A percentile compares a stretch with the other conserved stretches of the same genome.
These are phyloP conservation scores for Rostrohypoxylon terebratum DNA, from an alignment of 495 filamentous ascomycete species.

Conservation along the genomic window DNA sequence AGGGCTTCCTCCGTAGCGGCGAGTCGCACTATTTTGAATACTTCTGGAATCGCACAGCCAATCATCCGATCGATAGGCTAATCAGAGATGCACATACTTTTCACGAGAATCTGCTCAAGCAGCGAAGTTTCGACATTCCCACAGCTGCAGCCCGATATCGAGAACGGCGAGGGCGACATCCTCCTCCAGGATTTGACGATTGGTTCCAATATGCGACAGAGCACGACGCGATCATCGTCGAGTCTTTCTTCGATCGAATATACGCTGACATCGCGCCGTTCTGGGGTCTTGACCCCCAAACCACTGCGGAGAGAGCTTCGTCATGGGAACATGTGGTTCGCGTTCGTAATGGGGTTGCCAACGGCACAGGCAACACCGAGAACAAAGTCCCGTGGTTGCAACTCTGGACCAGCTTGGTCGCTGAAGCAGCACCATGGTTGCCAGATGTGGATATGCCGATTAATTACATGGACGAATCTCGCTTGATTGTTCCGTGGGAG, in stretches of 20 bases:
- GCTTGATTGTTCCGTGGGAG: conserved; percentile 70
- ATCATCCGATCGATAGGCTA: conserved; percentile 59
- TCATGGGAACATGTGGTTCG: conserved; percentile 61
- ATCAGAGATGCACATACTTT: conserved; percentile 52
- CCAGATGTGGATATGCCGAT: conserved; percentile 76
- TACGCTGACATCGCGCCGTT: conserved; percentile 72
- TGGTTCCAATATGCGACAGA: conserved; percentile 72
- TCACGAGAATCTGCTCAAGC: conserved; percentile 53
- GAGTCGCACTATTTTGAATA: conserved; percentile 46
- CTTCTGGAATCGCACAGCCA: conserved; percentile 44
- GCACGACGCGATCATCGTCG: conserved; percentile 67
- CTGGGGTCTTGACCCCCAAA: conserved; percentile 67
- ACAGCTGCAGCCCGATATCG: conserved; percentile 68
- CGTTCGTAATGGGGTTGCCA: conserved; percentile 65
- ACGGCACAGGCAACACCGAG: conserved; percentile 52
- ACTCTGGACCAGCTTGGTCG: conserved; percentile 64
- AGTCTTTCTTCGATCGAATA: conserved; percentile 76
- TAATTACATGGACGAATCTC: conserved; percentile 73
- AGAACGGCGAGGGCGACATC: conserved; percentile 71
- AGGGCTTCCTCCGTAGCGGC: conserved; percentile 41
- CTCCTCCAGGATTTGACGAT: conserved; percentile 73
- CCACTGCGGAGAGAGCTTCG: conserved; percentile 60
- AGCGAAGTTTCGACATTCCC: conserved; percentile 61
- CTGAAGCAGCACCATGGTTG: conserved; percentile 63
- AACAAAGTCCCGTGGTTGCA: conserved; percentile 61